Evolutionary conservation across 352 stramenopile species (phyloP), one percentile per base, ranked within the genome.

Genomic region (Phytophthora gonapodyides): DNA sequence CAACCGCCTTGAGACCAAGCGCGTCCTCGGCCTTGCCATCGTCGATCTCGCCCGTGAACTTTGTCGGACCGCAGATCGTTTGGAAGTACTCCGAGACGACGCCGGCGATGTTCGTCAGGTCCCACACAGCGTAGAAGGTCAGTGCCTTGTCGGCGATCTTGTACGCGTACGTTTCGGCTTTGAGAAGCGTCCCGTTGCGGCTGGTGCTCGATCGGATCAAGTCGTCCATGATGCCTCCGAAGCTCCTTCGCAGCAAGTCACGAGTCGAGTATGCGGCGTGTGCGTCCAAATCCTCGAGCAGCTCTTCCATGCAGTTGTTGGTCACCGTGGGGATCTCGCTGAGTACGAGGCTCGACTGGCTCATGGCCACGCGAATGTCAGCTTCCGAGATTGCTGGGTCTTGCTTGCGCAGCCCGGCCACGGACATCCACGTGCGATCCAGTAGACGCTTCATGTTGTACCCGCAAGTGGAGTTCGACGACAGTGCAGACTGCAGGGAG

Each of bases 81-180:
- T 85, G 73, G 5, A 85, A 61, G 19, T 73, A 85, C 31, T 79
- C 68, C 17, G 69, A 59, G 4, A 63, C 59, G 37, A 82, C 64
- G 7, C 27, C 21, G 10, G 52, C 62, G 41, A 82, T 42, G 11
- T 67, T 69, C 11, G 71, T 81, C 5, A 65, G 30, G 35, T 82
- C 73, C 47, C 73, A 82, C 7, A 72, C 55, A 10, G 64, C 53
- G 38, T 80, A 68, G 13, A 65, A 67, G 24, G 67, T 57, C 16
- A 82, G 67, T 0, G 65, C 73, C 30, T 78, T 67, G 45, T 82
- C 65, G 15, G 67, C 62, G 43, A 82, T 69, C n/a, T 54, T 64
- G 34, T 76, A 62, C 0, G 67, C 61, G 45, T 78, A 84, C 7
- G 73, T 47, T 19, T 64, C 61, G 1, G 48, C 37, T 2, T 55